Percentiles rank a stretch among this genome's conserved stretches.
Evolutionary conservation across 805 yeast genomes (phyloP).

Genomic region (Ogataea methanolica): DNA sequence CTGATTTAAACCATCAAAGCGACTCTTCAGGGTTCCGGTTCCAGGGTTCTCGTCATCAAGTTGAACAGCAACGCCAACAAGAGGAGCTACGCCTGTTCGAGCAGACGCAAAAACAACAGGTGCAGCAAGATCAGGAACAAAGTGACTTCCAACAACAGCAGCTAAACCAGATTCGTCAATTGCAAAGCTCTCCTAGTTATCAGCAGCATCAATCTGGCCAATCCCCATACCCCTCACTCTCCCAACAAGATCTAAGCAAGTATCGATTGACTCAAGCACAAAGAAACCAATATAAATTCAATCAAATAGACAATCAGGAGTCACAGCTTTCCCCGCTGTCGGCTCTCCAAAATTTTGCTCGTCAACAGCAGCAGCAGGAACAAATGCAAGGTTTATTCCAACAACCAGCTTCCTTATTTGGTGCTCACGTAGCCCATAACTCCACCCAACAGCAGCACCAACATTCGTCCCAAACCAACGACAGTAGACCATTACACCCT

Average conservation of each 20-base stretch:
- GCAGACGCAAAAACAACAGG: constrained; percentile 1
- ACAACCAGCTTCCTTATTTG: too few relatives aligned
- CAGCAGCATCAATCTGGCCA: not conserved
- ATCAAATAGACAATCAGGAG: not conserved
- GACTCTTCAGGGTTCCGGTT: constrained; percentile 12
- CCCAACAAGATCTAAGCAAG: too few relatives aligned
- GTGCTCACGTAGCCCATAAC: too few relatives aligned
- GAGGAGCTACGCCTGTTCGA: not conserved
- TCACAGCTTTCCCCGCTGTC: not conserved
- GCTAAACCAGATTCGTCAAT: not conserved
- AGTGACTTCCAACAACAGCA: not conserved
- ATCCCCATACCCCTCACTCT: not conserved
- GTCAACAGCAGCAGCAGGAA: too few relatives aligned
- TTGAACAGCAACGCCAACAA: not conserved
- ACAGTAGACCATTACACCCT: not conserved
- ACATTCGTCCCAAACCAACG: not conserved
- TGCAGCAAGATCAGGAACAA: not conserved
- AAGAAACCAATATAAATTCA: not conserved
- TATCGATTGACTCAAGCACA: not conserved
- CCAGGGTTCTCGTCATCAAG: not conserved
- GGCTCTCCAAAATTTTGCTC: too few relatives aligned
- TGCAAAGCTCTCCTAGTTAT: not conserved
- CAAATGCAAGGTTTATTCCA: too few relatives aligned
- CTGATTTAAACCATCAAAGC: constrained; percentile 16
- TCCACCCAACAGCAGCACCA: not conserved